Base-by-base conservation (phyloP, 495 filamentous ascomycete species). In the Xylaria venustula region DNA sequence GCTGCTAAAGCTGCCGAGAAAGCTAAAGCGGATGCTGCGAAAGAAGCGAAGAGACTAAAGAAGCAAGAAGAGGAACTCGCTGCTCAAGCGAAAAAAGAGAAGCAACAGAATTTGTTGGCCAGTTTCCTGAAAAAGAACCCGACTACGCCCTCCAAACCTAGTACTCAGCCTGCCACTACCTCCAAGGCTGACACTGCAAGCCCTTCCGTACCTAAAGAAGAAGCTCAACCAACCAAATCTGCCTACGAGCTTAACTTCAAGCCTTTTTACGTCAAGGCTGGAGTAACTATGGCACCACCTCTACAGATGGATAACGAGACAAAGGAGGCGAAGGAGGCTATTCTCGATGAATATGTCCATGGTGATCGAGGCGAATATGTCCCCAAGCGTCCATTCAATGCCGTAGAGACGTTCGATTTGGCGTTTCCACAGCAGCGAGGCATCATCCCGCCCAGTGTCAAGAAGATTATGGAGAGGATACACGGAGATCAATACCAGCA, bases 241-340 rank as follows among this genome's bases (percentile, higher is more conserved):
- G 82, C 87, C 42, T 98, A 95, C 65, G 77, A 90, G 15, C 83
- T 83, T 62, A 73, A 69, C 30, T 97, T 97, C 66, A 84, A 89
- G 14, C 83, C 89, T 0, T 97, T 95, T 73, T 92, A 88, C 58
- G 62, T 92, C 9, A 85, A 92, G 54, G 77, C 82, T 14, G 78
- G 88, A 64, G 88, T 89, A 2, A 81, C 62, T 9, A 57, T 93
- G 42, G 90, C 91, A 1, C 77, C 79, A 0, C 61, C 46, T 7
- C 58, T 61, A 66, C 83, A 71, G 67, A 81, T 72, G 56, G 87
- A 91, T 57, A 69, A 83, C 1, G 74, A 86, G 60, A 82, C 82
- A 3, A 74, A 74, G 28, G 72, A 75, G 34, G 81, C 71, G 23
- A 78, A 87, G 45, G 80, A 87, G 42, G 67, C 61, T 32, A 78